Evolutionary conservation across 1,139 yeast species (phyloP).

Genomic region (Pichia cactophila): DNA sequence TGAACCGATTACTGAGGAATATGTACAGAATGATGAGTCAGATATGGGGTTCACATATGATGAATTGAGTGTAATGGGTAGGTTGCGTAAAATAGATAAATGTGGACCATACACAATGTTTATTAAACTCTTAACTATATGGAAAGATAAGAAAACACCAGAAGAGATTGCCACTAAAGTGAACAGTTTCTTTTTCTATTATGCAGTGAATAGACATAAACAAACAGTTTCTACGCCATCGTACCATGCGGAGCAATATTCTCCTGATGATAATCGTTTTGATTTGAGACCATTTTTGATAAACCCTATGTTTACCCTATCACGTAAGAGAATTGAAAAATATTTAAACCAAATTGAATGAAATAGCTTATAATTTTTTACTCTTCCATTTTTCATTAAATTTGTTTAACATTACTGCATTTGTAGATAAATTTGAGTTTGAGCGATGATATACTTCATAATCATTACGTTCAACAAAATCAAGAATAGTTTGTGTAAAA

Average conservation of each 20-base stretch:
- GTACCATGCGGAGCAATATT: conserved; percentile 95
- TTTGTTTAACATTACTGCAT: conserved; percentile 32
- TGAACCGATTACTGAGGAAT: conserved; percentile 87
- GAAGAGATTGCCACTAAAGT: conserved; percentile 86
- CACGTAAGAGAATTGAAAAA: conserved; percentile 68
- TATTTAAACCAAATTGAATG: conserved; percentile 30
- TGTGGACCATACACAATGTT: conserved; percentile 97
- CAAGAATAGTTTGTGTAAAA: conserved; percentile 48
- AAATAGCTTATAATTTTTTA: conserved; percentile 31
- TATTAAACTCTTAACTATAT: conserved; percentile 77
- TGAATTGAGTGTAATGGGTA: conserved; percentile 87
- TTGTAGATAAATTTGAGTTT: conserved; percentile 14
- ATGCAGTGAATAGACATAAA: conserved; percentile 92
- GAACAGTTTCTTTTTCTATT: conserved; percentile 82
- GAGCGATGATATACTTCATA: conserved; percentile 15
- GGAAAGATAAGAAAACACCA: conserved; percentile 83
- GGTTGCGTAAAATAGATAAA: conserved; percentile 81
- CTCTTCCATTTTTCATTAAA: conserved; percentile 49
- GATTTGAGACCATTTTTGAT: conserved; percentile 92
- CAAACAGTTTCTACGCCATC: conserved; percentile 96
- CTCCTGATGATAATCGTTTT: conserved; percentile 95
- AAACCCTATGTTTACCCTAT: conserved; percentile 87
- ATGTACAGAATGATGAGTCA: conserved; percentile 91
- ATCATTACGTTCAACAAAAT: conserved; percentile 42
- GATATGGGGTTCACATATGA: conserved; percentile 99